Percentiles rank a stretch among this genome's conserved stretches.
Evolutionary conservation across 306 rosid species (phyloP).

Genomic region (Dryas drummondii): DNA sequence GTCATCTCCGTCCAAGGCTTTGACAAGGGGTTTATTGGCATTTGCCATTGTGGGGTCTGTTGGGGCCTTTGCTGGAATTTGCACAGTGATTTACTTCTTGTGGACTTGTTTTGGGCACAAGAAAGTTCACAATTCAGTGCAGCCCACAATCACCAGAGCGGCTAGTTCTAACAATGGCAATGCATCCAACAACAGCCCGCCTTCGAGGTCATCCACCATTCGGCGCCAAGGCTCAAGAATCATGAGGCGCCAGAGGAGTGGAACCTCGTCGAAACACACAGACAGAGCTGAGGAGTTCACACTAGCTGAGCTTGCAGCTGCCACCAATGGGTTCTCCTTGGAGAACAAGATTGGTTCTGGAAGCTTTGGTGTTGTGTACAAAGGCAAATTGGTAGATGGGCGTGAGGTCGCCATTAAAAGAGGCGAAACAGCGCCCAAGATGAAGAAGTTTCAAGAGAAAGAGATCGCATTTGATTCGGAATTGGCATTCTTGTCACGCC

Average conservation of each 20-base stretch:
- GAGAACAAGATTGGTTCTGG: constrained; percentile 83
- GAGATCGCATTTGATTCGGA: constrained; percentile 93
- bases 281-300: constrained; percentile 81
- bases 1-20: constrained; percentile 31
- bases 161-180: constrained; percentile 54
- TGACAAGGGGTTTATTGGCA: constrained; percentile 66
- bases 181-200: constrained; percentile 49
- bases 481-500: constrained; percentile 75
- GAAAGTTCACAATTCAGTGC: constrained; percentile 87
- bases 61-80: constrained; percentile 74
- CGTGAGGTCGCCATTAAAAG: constrained; percentile 88
- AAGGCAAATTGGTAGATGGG: constrained; percentile 66
- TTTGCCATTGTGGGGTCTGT: constrained; percentile 81
- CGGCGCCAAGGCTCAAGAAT: constrained; percentile 67
- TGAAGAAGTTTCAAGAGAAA: constrained; percentile 78
- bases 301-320: constrained; percentile 61
- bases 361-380: constrained; percentile 88
- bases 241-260: constrained; percentile 94
- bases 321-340: constrained; percentile 56
- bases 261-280: constrained; percentile 80
- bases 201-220: constrained; percentile 58
- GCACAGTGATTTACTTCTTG: constrained; percentile 58
- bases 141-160: constrained; percentile 78
- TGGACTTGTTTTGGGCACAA: constrained; percentile 88
- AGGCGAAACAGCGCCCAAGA: constrained; percentile 46